Percentiles rank a stretch among this genome's conserved stretches.
phyloP scores from a whole-genome alignment of 192 early-diverging fungal species.

The Pilobolus umbonatus region DNA sequence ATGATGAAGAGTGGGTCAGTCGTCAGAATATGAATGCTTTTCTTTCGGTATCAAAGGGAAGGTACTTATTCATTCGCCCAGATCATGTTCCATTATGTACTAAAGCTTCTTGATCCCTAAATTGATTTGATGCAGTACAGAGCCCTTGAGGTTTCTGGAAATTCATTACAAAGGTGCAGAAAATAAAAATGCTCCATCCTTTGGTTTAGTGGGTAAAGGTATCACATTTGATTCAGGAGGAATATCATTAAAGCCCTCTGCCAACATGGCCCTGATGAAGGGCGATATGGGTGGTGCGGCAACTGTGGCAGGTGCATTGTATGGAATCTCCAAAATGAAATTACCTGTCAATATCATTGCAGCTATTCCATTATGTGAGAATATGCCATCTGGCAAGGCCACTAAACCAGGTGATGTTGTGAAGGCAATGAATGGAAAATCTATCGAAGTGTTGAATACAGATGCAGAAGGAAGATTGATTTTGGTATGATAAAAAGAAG shows the following conservation, averaged over 20 bases:
- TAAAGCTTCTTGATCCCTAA: too few relatives aligned
- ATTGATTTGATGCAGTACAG: too few relatives aligned
- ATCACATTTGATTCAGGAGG: conserved; percentile 53
- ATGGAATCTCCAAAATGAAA: conserved; percentile 70
- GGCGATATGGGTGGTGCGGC: conserved; percentile 96
- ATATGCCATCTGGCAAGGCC: conserved; percentile 80
- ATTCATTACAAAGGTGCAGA: conserved; percentile 75
- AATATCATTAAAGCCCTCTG: conserved; percentile 84
- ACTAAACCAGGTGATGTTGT: conserved; percentile 94
- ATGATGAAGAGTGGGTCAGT: conserved; percentile 71
- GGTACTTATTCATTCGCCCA: too few relatives aligned
- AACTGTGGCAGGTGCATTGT: conserved; percentile 66
- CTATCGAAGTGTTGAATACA: conserved; percentile 89
- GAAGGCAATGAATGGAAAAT: conserved; percentile 79
- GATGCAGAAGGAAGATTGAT: conserved; percentile 87
- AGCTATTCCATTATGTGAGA: conserved; percentile 86
- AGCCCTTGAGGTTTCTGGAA: conserved; percentile 82
- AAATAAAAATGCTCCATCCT: conserved; percentile 44
- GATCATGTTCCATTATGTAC: too few relatives aligned
- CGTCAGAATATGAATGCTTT: conserved; percentile 83
- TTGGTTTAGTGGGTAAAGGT: conserved; percentile 91
- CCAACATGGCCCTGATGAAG: conserved; percentile 89
- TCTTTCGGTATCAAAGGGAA: conserved; percentile 71
- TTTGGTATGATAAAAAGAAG: conserved; percentile 35
- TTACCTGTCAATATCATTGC: conserved; percentile 84